phyloP scores from a whole-genome alignment of 1,284 basidiomycete species.

The Trichosporon sp. region DNA sequence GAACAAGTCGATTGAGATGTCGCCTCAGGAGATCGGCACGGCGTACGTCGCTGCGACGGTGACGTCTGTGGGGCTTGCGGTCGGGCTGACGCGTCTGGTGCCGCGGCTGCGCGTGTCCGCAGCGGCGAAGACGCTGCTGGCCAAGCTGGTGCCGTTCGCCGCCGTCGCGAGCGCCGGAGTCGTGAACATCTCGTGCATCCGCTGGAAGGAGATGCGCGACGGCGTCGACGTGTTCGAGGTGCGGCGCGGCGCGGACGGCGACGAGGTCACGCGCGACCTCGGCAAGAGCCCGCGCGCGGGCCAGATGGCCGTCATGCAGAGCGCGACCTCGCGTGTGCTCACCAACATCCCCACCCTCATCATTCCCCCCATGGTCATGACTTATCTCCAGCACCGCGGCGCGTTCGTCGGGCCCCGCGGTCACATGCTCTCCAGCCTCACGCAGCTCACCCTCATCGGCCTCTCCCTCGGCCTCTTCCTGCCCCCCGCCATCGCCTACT shows the following conservation, averaged over 20 bases:
- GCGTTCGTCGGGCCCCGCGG: slow-evolving; percentile 49
- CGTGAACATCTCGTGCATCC: slow-evolving; percentile 55
- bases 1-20: slow-evolving; percentile 53
- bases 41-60: slow-evolving; percentile 55
- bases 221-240: slow-evolving; percentile 53
- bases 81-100: slow-evolving; percentile 53
- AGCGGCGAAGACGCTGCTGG: slow-evolving; percentile 44
- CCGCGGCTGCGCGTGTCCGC: slow-evolving; percentile 45
- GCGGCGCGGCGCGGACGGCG: slow-evolving; percentile 24
- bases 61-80: slow-evolving; percentile 54
- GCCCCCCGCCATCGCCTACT: slow-evolving; percentile 56
- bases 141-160: slow-evolving; percentile 54
- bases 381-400: slow-evolving; percentile 48
- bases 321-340: slow-evolving; percentile 53
- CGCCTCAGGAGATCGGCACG: slow-evolving; percentile 50
- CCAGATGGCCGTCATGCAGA: slow-evolving; percentile 53
- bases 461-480: slow-evolving; percentile 54
- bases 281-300: slow-evolving; percentile 53
- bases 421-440: slow-evolving; percentile 31
- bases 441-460: slow-evolving; percentile 52
- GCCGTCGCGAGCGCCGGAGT: slow-evolving; percentile 54
- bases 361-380: slow-evolving; percentile 54
- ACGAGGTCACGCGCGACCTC: slow-evolving; percentile 44
- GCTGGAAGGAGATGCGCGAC: slow-evolving; percentile 58
- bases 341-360: slow-evolving; percentile 57